A percentile compares a stretch with the other conserved stretches of the same genome.
phyloP scores from a whole-genome alignment of 2,329 filamentous ascomycete species.

The Pestalotiopsis fici region DNA sequence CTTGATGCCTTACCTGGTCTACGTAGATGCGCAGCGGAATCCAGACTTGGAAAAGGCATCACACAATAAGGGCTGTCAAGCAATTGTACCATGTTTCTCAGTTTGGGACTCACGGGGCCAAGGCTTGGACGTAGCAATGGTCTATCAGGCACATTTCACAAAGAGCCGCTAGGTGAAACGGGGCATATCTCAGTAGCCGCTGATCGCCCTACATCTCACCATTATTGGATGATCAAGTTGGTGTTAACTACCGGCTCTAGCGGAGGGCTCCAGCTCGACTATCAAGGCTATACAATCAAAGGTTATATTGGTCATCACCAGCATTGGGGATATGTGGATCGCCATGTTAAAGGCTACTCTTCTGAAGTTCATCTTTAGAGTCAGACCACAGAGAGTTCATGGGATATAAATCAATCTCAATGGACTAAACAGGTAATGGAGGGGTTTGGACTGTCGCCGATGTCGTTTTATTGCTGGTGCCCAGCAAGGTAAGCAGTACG shows the following conservation, averaged over 20 bases:
- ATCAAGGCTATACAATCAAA: neutral
- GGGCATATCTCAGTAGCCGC: neutral
- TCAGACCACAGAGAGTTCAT: too few relatives aligned
- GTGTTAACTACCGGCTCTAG: neutral
- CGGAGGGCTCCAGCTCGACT: neutral
- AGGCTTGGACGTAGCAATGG: neutral
- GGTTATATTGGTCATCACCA: neutral
- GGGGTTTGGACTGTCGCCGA: too few relatives aligned
- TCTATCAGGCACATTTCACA: neutral
- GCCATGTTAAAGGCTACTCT: too few relatives aligned
- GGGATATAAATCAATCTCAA: too few relatives aligned
- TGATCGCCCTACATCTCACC: neutral
- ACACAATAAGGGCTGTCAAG: neutral
- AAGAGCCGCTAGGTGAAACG: neutral
- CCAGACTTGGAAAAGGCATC: too few relatives aligned
- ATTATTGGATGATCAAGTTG: neutral
- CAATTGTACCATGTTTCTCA: constrained; percentile 2
- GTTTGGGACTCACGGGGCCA: neutral
- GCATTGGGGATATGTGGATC: neutral
- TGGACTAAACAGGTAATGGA: too few relatives aligned
- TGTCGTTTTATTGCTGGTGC: too few relatives aligned
- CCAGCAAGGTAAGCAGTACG: neutral
- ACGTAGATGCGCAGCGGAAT: neutral
- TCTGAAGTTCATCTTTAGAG: too few relatives aligned
- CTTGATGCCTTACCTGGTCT: neutral